These are phyloP conservation scores for Pleurotus pulmonarius DNA, from an alignment of 768 basidiomycete genomes.

Conservation along the genomic window DNA sequence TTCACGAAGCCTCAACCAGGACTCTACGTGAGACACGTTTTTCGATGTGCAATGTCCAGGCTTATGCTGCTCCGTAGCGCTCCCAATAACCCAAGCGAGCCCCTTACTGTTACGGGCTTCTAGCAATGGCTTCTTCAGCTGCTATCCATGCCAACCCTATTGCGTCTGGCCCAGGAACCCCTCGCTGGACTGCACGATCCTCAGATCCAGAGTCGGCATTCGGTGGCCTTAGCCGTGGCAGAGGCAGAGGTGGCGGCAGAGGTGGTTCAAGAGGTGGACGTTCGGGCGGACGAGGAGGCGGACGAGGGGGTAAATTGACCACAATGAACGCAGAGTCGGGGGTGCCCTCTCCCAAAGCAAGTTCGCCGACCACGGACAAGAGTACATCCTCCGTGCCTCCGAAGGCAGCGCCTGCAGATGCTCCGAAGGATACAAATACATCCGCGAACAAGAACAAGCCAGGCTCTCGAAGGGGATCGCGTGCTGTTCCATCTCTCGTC, in stretches of 20 bases:
- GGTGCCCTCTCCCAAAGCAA: conserved; percentile 12
- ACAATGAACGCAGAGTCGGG: conserved; percentile 14
- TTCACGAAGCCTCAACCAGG: neutral
- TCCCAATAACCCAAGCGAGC: neutral
- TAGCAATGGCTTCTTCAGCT: conserved; percentile 10
- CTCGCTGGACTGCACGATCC: conserved; percentile 42
- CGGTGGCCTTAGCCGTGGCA: conserved; percentile 35
- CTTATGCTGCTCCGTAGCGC: neutral
- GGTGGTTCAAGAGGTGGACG: conserved; percentile 30
- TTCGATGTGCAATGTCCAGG: neutral
- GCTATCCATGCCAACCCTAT: conserved; percentile 16
- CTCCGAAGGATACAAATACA: conserved; percentile 18
- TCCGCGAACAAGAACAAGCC: conserved; percentile 24
- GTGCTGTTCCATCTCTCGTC: conserved; percentile 13
- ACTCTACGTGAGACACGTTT: conserved; percentile 4
- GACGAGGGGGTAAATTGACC: conserved; percentile 23
- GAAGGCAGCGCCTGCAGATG: conserved; percentile 12
- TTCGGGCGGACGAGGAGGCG: conserved; percentile 25
- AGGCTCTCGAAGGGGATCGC: conserved; percentile 29
- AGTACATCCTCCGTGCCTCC: conserved; percentile 4
- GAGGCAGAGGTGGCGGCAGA: conserved; percentile 28
- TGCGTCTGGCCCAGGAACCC: conserved; percentile 26
- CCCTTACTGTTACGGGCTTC: neutral
- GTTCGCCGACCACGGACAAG: conserved; percentile 16
- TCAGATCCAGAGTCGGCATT: conserved; percentile 46